Evolutionary conservation across 768 basidiomycete species (phyloP).

Genomic region (Podaxis mareebaensis): DNA sequence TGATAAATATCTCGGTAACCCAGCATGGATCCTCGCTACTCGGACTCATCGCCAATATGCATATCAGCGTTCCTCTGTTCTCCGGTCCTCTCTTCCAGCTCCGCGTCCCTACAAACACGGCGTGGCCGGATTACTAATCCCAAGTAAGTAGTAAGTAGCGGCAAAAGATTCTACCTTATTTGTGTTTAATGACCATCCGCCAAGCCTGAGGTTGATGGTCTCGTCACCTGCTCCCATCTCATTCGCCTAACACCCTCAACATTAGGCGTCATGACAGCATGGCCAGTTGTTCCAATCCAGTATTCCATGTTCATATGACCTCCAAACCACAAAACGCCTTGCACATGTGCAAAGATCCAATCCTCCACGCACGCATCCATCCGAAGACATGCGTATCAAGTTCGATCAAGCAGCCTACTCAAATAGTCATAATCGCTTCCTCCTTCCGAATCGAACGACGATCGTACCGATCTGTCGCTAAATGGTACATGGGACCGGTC

Average conservation of each 20-base stretch:
- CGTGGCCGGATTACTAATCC: background rate
- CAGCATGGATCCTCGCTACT: background rate
- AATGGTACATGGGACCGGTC: background rate
- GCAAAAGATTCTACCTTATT: too few relatives aligned
- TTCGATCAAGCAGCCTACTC: background rate
- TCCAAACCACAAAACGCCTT: background rate
- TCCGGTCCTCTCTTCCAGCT: background rate
- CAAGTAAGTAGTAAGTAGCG: too few relatives aligned
- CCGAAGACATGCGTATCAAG: background rate
- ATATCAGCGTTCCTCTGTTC: background rate
- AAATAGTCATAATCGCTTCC: background rate
- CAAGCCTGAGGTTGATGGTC: too few relatives aligned
- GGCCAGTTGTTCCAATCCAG: background rate
- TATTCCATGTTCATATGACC: background rate
- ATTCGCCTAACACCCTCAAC: background rate
- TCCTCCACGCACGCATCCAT: background rate
- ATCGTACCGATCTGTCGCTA: background rate
- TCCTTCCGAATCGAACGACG: background rate
- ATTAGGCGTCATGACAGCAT: background rate
- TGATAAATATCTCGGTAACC: background rate
- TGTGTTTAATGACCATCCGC: too few relatives aligned
- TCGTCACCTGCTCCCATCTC: background rate
- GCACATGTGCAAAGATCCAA: background rate
- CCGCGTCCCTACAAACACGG: background rate
- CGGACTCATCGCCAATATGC: background rate